Evolutionary conservation across 495 filamentous ascomycete genomes (phyloP), one percentile per base, ranked within the genome.

Genomic region (Hypoxylon fuscum): DNA sequence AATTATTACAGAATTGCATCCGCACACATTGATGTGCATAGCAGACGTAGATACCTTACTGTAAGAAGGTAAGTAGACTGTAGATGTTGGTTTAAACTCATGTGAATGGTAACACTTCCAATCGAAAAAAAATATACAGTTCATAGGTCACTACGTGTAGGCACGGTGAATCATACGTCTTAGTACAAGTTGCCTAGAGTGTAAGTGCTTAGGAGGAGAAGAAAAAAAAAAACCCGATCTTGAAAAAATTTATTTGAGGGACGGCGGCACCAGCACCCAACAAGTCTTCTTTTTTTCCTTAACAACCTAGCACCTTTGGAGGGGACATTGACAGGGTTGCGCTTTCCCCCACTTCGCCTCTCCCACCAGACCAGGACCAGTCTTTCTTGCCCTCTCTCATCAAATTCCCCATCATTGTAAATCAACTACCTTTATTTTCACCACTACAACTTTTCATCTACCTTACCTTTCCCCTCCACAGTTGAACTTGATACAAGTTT

Each of bases 321-420:
- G 64, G 54, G 42, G 41, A 58, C 43, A 55, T 20, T 37, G 59
- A 68, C 64, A 63, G 59, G 64, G 59, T 68, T 63, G 64, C 45
- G 54, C 50, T 25, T 53, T 68, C 58, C 64, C 64, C 64, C 64
- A 68, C 64, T 68, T 68, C 64, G 64, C 64, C 64, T 63, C 64
- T 63, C 59, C 57, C 63, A 66, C 63, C 63, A 66, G 63, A 66
- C 57, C 29, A 62, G 63, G 43, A 3, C 57, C 52, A 66, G 57
- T 58, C 53, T 60, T 55, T 38, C 44, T 56, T 60, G 63, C 56
- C 62, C 55, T 62, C 63, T 45, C 63, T 66, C 57, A 66, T 53
- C 63, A 66, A 66, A 66, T 66, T 66, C 63, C 43, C 63, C 63
- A 58, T 61, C 53, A 25, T 42, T 37, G 42, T 31, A 51, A 47